Evolutionary conservation across 345 rosid species (phyloP).

Genomic region (Eucalyptus lansdowneana): DNA sequence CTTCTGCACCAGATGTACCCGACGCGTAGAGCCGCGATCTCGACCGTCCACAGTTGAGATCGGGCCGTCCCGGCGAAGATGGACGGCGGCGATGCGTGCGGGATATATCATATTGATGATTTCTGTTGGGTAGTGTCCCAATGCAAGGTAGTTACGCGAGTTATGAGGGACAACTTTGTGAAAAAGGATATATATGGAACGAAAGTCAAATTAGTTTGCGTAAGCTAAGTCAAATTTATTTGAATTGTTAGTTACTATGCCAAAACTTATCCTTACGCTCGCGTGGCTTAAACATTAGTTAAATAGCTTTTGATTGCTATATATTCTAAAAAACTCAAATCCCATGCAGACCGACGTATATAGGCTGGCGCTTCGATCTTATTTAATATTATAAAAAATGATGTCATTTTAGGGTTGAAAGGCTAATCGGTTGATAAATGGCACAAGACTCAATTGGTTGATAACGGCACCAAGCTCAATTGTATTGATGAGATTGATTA

Average conservation of each 20-base stretch:
- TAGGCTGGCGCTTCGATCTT: too few relatives aligned
- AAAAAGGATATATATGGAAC: neutral
- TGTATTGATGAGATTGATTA: neutral
- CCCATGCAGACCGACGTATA: fast-evolving
- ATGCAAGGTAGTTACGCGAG: neutral
- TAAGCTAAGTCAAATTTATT: neutral
- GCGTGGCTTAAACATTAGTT: neutral
- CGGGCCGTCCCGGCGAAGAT: neutral
- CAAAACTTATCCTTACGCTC: neutral
- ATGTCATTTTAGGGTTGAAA: neutral
- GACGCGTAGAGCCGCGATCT: neutral
- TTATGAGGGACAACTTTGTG: neutral
- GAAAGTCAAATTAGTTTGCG: neutral
- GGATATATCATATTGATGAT: neutral
- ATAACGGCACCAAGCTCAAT: neutral
- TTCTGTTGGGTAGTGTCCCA: neutral
- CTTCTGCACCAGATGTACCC: neutral
- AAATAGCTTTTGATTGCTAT: neutral
- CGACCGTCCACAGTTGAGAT: neutral
- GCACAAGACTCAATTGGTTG: neutral
- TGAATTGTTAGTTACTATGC: neutral
- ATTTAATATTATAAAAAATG: neutral
- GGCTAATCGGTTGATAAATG: neutral
- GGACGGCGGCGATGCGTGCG: neutral
- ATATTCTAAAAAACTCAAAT: neutral